These are phyloP conservation scores for Simplicillium sp. DNA, from an alignment of 2,329 filamentous ascomycete genomes.

Conservation along the genomic window DNA sequence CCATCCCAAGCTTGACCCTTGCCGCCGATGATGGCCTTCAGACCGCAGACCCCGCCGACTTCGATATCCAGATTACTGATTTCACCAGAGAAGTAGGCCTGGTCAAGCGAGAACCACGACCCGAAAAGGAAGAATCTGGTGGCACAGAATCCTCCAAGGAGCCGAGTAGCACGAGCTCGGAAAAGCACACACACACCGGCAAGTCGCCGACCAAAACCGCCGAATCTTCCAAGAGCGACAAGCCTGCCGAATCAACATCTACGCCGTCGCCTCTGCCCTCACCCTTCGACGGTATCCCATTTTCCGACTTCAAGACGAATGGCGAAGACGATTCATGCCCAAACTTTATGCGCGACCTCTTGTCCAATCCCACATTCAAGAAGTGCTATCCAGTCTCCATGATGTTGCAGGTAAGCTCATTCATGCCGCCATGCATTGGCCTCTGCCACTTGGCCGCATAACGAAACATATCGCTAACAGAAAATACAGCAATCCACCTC, in stretches of 20 bases:
- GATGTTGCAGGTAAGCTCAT: conserved; percentile 58
- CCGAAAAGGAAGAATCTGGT: background rate
- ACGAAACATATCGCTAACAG: too few relatives aligned
- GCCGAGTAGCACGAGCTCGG: too few relatives aligned
- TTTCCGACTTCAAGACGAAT: conserved; percentile 48
- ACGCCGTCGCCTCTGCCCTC: conserved; percentile 41
- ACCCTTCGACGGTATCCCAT: conserved; percentile 57
- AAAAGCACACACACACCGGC: background rate
- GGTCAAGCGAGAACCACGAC: background rate
- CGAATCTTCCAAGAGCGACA: conserved; percentile 13
- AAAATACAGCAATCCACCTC: conserved; percentile 43
- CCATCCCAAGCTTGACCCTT: too few relatives aligned
- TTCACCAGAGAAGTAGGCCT: background rate
- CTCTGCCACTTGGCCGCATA: too few relatives aligned
- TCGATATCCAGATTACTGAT: background rate
- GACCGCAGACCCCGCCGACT: background rate
- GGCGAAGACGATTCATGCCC: conserved; percentile 46
- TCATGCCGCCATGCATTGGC: background rate
- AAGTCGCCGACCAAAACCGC: background rate
- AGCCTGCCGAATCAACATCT: conserved; percentile 10
- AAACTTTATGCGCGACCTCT: conserved; percentile 57
- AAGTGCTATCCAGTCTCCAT: conserved; percentile 77
- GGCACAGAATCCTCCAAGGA: background rate
- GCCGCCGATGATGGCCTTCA: background rate
- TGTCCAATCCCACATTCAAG: conserved; percentile 57